Evolutionary conservation across 768 basidiomycete species (phyloP), one percentile per base, ranked within the genome.

Genomic region (Podaxis mareebaensis): DNA sequence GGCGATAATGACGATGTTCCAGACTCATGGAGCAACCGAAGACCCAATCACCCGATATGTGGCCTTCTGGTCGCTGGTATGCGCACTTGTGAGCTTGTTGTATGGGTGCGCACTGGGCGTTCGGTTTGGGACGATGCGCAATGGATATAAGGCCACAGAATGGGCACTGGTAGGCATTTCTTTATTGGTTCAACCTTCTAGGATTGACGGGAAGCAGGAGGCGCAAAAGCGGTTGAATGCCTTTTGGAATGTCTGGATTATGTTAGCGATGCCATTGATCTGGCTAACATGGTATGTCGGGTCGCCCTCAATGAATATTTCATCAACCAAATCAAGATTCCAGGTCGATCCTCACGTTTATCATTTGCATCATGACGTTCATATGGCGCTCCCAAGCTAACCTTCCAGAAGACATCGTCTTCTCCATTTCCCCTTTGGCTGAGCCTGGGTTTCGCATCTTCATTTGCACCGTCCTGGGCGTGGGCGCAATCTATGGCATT

Each of bases 171-270:
- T 85, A 65, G 1, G 66, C 64, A 42, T 42, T 20, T 2, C 4
- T 33, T 22, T 40, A 40, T 40, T 48, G 13, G 7, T 42, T n/a
- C 12, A 20, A 5, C 46, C n/a, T 5, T 17, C 46, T 17, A n/a
- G 20, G 7, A 8, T 22, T 48, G n/a, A 48, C n/a, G 17, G 4
- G n/a, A 15, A 10, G 3, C 61, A 86, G 85, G 86, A 88, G 67
- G 81, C 86, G 2, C 79, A 82, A 51, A 74, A 68, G 40, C 61
- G 65, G 1, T 66, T 66, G 22, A 66, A 70, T 8, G 68, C 72
- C 30, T 75, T 70, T 66, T 77, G 88, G 87, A 89, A 89, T 63
- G 82, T 88, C 20, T 87, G 87, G 86, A 81, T 87, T 1, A 64
- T 88, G 20, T 74, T 89, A 26, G 83, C 85, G 0, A 81, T 85